Conservation (phyloP, 495 filamentous ascomycete species). For the Hypoxylon lenormandii region DNA sequence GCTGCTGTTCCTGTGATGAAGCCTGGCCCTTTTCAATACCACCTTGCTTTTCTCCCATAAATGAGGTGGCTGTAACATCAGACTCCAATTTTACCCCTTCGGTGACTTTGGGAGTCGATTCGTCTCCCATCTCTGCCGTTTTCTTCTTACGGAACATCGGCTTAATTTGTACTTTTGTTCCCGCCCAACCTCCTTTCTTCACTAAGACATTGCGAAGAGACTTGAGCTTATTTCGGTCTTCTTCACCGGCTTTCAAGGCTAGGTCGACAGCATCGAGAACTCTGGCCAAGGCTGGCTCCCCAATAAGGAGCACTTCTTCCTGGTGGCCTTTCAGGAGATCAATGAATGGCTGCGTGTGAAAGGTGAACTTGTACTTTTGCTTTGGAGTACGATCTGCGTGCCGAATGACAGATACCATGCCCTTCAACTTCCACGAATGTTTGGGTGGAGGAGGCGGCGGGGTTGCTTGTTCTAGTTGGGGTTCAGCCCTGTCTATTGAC, state of each 20-base stretch:
- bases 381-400: constrained; percentile 98
- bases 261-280: constrained; percentile 84
- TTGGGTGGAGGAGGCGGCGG: constrained; percentile 87
- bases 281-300: constrained; percentile 87
- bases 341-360: constrained; percentile 95
- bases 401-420: constrained; percentile 95
- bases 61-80: constrained; percentile 72
- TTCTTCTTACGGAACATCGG: constrained; percentile 93
- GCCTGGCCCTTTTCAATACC: constrained; percentile 39
- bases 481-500: constrained; percentile 46
- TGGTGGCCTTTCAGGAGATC: constrained; percentile 92
- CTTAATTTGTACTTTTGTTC: constrained; percentile 99
- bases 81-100: constrained; percentile 44
- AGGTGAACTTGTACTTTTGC: constrained; percentile 99
- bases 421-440: constrained; percentile 96
- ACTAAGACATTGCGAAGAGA: constrained; percentile 84
- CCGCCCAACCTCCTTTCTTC: constrained; percentile 91
- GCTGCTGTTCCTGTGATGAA: constrained; percentile 11
- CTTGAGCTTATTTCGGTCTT: constrained; percentile 87
- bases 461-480: constrained; percentile 48
- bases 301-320: constrained; percentile 94
- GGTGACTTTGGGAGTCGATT: constrained; percentile 38
- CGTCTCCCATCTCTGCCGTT: constrained; percentile 58
- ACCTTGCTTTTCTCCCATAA: constrained; percentile 67
- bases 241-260: constrained; percentile 79